Percentiles rank a stretch among this genome's conserved stretches.
Conservation (phyloP, 2,329 filamentous ascomycete species). For the Allantophomopsis cytisporea region DNA sequence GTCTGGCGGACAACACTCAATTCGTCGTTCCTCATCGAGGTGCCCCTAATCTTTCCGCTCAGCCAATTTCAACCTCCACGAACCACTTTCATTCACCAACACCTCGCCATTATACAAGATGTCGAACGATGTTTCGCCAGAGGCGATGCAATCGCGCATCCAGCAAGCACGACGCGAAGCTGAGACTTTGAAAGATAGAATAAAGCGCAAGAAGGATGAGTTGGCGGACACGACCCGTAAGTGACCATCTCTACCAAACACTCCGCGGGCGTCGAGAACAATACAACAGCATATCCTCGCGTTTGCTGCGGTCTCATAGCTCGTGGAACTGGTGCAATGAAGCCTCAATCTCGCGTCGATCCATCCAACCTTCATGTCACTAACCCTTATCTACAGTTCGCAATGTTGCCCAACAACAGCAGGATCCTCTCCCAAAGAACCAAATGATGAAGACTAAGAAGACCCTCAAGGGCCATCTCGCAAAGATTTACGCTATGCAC, state of each 20-base stretch:
- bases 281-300: too few relatives aligned
- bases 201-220: slow-evolving; percentile 99
- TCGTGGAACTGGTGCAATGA: neutral
- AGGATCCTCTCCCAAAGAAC: slow-evolving; percentile 83
- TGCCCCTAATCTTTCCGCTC: slow-evolving; percentile 2
- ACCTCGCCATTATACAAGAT: slow-evolving; percentile 8
- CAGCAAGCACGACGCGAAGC: slow-evolving; percentile 91
- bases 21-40: slow-evolving; percentile 2
- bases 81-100: slow-evolving; percentile 4
- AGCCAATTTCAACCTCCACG: slow-evolving; percentile 7
- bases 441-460: slow-evolving; percentile 93
- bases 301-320: too few relatives aligned
- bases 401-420: slow-evolving; percentile 81
- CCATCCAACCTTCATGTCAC: neutral
- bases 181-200: slow-evolving; percentile 92
- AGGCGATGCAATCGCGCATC: slow-evolving; percentile 86
- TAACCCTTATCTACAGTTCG: slow-evolving; percentile 48
- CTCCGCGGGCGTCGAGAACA: neutral
- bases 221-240: slow-evolving; percentile 94
- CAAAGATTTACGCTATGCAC: slow-evolving; percentile 99
- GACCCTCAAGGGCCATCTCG: slow-evolving; percentile 92
- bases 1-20: slow-evolving; percentile 1
- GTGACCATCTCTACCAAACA: slow-evolving; percentile 22
- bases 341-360: neutral
- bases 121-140: slow-evolving; percentile 49